phyloP scores from a whole-genome alignment of 306 rosid species.

The Parietaria judaica region DNA sequence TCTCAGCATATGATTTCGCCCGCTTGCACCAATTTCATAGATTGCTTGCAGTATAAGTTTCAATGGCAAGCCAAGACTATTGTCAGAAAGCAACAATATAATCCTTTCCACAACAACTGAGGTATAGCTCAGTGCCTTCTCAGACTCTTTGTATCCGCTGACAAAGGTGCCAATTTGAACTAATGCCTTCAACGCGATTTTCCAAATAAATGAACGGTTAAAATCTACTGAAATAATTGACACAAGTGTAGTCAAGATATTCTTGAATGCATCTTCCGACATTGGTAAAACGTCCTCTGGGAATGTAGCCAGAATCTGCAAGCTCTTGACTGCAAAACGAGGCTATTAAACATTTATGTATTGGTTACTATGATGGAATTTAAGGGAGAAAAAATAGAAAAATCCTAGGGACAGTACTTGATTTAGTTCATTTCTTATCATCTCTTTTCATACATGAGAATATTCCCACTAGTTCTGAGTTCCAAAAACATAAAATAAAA shows the following conservation, averaged over 20 bases:
- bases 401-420: background rate
- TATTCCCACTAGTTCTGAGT: no score
- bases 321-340: constrained; percentile 62
- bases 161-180: constrained; percentile 59
- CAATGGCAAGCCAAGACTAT: constrained; percentile 48
- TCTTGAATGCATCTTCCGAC: constrained; percentile 39
- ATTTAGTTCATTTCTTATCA: no score
- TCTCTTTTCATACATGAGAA: no score
- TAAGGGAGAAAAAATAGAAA: background rate
- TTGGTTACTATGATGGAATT: background rate
- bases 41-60: constrained; percentile 61
- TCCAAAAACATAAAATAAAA: no score
- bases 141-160: constrained; percentile 42
- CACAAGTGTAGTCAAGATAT: constrained; percentile 53
- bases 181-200: constrained; percentile 59
- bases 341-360: constrained; percentile 1
- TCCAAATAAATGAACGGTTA: constrained; percentile 49
- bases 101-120: constrained; percentile 48
- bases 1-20: constrained; percentile 55
- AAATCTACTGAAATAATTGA: constrained; percentile 53
- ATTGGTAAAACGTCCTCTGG: constrained; percentile 57
- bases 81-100: constrained; percentile 41
- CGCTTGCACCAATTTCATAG: constrained; percentile 60
- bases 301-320: constrained; percentile 70
- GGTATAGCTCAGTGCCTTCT: constrained; percentile 51